Conservation (phyloP, 1,284 basidiomycete genomes). For the Sphaerobolus stellatus region DNA sequence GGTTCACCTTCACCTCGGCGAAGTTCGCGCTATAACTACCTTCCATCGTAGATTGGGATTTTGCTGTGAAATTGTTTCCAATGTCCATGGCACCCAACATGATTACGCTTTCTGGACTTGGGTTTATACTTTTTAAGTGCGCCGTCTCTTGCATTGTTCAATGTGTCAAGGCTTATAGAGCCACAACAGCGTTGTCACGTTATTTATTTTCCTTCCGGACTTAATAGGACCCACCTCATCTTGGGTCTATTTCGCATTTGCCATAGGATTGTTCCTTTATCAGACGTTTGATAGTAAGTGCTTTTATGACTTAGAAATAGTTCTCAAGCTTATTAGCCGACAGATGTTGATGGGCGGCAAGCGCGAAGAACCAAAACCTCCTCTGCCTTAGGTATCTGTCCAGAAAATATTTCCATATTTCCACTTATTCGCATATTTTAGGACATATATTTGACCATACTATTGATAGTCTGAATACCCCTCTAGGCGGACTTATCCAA, state of each 20-base stretch:
- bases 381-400: slow-evolving; percentile 20
- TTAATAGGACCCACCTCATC: slow-evolving; percentile 18
- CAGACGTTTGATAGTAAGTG: slow-evolving; percentile 25
- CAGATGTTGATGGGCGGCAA: slow-evolving; percentile 24
- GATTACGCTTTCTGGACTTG: slow-evolving; percentile 21
- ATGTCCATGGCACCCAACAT: slow-evolving; percentile 24
- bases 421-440: slow-evolving; percentile 4
- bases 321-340: background rate
- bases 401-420: background rate
- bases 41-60: slow-evolving; percentile 18
- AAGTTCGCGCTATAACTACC: background rate
- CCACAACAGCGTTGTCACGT: slow-evolving; percentile 14
- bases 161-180: background rate
- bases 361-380: slow-evolving; percentile 24
- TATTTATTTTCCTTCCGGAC: slow-evolving; percentile 17
- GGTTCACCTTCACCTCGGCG: background rate
- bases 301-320: background rate
- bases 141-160: slow-evolving; percentile 1
- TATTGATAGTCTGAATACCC: slow-evolving; percentile 23
- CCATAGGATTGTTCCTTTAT: slow-evolving; percentile 23
- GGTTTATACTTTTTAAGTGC: slow-evolving; percentile 21
- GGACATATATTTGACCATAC: slow-evolving; percentile 27
- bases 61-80: slow-evolving; percentile 20
- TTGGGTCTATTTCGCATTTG: slow-evolving; percentile 23
- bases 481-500: slow-evolving; percentile 20